Base-by-base conservation (phyloP, 805 yeast species). In the Ogataea henricii region DNA sequence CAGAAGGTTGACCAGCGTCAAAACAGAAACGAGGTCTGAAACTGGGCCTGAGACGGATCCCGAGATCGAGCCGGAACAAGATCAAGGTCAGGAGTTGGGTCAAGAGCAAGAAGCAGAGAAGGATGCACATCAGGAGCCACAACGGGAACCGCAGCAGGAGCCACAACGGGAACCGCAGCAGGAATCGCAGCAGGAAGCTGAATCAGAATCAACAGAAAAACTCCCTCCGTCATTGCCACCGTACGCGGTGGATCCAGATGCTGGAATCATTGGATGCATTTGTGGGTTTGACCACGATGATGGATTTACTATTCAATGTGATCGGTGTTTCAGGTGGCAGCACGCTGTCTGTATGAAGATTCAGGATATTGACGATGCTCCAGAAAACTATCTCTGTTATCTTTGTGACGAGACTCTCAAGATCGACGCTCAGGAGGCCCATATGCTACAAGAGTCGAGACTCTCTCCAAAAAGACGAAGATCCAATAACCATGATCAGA, bases 281-380 rank as follows among this genome's bases (percentile, higher is more conserved):
- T 92, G 98, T 73, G 89, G 83, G 1, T 83, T 75, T 56, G 87
- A 82, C 48, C 95, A 89, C 51, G 97, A 89, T 67, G 94, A 92
- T 57, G 97, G 97, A 0, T 85, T 89, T 60, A 91, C 96, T 20
- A 87, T 94, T 52, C 98, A 94, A 68, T 94, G 99, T 70, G 97
- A 90, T 64, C 76, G 81, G 27, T 91, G 98, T 66, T 84, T 79
- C 65, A 80, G 96, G 52, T 91, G 97, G 97, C 97, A 91, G 64
- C 98, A 91, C 69, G 90, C 94, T 22, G 74, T 80, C n/a, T 91
- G 98, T 67, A 88, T 89, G 79, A 86, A 85, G 6, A 88, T 87
- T 48, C 73, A 73, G 38, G 79, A 83, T 38, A 81, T 79, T 48
- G 85, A 80, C 33, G 83, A 86, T 42, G 95, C 83, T 0, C 96